Base-by-base conservation (phyloP, 495 filamentous ascomycete genomes). In the Baudoinia panamericana region DNA sequence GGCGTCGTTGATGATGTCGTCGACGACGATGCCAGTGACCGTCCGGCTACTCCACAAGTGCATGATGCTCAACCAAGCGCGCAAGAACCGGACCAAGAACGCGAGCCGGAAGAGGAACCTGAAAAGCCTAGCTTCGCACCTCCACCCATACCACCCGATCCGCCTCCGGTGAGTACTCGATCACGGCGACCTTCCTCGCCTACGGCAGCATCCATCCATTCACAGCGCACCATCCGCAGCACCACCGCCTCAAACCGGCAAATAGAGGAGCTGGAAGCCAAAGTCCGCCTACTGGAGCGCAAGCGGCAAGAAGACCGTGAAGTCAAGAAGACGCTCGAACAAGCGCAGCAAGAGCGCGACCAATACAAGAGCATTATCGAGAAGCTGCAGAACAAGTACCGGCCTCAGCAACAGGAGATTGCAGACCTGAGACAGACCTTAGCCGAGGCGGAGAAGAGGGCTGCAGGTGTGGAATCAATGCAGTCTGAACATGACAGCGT, bases 361-460 rank as follows among this genome's bases (percentile, higher is more conserved):
- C 83, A 83, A 42, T 92, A 84, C 43, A 82, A 93, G 54, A 63
- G 62, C 2, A 87, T 95, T 48, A 92, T 96, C 27, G 80, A 93
- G 54, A 97, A 90, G 45, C 61, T 97, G 37, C 83, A 90, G 58
- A 70, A 76, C 11, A 96, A 96, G 57, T 87, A 82, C 43, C 83
- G 92, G 46, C 74, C 82, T 0, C 84, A 87, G 43, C 80, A 85
- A 48, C 73, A 82, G 50, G 90, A 96, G 46, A 74, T 84, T 39
- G 63, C 62, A 4, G 80, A 87, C 2, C 58, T 94, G 16, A 75
- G 76, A 35, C 82, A 77, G 45, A 73, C 80, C 38, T 55, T 92
- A 24, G 86, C 81, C 52, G 83, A 94, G 32, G 70, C 75, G 5
- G 78, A 86, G 47, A 58, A 67, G 11, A 70, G 68, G 34, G 59